Percentiles rank a stretch among this genome's conserved stretches.
Conservation (phyloP, 1,139 yeast species). For the Pichia sp. region DNA sequence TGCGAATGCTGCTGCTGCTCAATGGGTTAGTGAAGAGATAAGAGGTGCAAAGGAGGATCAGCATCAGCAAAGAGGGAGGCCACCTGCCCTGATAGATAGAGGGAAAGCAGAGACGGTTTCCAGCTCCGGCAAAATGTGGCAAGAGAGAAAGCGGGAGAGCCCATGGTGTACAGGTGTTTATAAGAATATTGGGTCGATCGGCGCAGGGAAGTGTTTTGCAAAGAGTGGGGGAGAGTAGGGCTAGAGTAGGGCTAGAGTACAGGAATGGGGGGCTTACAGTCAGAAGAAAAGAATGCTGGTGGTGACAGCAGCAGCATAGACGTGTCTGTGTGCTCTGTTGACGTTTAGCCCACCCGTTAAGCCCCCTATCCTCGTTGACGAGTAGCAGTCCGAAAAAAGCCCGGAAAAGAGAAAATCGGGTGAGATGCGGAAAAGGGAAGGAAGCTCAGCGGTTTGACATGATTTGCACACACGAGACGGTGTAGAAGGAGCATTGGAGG, state of each 20-base stretch:
- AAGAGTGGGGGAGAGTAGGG: neutral
- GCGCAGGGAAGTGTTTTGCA: neutral
- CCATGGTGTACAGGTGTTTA: neutral
- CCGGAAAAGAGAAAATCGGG: neutral
- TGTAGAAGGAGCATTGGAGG: too few species aligned
- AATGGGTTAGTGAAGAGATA: neutral
- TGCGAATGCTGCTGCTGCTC: neutral
- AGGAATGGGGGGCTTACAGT: neutral
- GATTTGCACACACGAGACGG: neutral
- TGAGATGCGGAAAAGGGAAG: neutral
- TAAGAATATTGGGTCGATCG: neutral
- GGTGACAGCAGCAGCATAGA: neutral
- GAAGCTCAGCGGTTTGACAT: neutral
- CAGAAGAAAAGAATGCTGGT: neutral
- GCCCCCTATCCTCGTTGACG: neutral
- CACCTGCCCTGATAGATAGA: neutral
- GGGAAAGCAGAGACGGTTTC: neutral
- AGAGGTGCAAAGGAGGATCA: neutral
- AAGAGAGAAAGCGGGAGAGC: neutral
- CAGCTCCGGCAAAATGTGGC: constrained; percentile 2
- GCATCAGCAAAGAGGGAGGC: neutral
- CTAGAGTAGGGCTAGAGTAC: neutral
- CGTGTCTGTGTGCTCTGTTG: neutral
- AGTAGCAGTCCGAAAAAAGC: neutral
- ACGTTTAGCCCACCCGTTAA: neutral